These are phyloP conservation scores for Chrysoporthe austroafricana DNA, from an alignment of 2,329 filamentous ascomycete genomes.

Conservation along the genomic window DNA sequence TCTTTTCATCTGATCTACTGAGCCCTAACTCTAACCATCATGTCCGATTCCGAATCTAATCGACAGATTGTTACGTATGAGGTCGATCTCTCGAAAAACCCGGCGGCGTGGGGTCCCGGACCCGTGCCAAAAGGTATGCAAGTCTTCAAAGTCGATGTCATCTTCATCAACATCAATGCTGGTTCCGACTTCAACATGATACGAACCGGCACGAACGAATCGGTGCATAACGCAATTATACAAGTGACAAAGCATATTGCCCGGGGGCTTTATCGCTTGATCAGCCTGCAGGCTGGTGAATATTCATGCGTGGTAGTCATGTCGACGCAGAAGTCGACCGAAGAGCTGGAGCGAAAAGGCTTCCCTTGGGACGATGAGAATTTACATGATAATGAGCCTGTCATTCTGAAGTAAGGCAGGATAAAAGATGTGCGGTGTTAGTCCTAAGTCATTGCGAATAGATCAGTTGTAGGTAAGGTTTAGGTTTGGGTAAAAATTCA, in stretches of 20 bases:
- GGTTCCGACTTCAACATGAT: slow-evolving; percentile 24
- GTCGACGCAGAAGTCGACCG: not conserved
- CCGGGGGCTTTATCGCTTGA: slow-evolving; percentile 23
- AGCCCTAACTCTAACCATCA: not conserved
- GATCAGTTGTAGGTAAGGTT: not conserved
- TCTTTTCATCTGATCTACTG: not conserved
- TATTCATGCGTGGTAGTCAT: slow-evolving; percentile 23
- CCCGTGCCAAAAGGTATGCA: not conserved
- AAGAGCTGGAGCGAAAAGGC: not conserved
- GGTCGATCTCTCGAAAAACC: not conserved
- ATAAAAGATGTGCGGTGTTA: not conserved
- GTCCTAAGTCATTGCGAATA: not conserved
- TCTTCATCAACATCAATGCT: slow-evolving; percentile 13
- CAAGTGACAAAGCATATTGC: slow-evolving; percentile 22
- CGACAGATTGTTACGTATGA: not conserved
- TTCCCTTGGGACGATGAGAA: slow-evolving; percentile 6
- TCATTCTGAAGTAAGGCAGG: not conserved
- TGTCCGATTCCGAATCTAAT: not conserved
- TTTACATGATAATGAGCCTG: not conserved
- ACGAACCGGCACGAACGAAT: slow-evolving; percentile 9
- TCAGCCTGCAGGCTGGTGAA: slow-evolving; percentile 18
- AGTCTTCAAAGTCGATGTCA: slow-evolving; percentile 11
- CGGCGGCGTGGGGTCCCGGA: not conserved
- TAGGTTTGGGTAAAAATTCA: not conserved
- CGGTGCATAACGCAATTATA: slow-evolving; percentile 9